Conservation (phyloP, 2,329 filamentous ascomycete genomes). For the Pestalotiopsis sp. region DNA sequence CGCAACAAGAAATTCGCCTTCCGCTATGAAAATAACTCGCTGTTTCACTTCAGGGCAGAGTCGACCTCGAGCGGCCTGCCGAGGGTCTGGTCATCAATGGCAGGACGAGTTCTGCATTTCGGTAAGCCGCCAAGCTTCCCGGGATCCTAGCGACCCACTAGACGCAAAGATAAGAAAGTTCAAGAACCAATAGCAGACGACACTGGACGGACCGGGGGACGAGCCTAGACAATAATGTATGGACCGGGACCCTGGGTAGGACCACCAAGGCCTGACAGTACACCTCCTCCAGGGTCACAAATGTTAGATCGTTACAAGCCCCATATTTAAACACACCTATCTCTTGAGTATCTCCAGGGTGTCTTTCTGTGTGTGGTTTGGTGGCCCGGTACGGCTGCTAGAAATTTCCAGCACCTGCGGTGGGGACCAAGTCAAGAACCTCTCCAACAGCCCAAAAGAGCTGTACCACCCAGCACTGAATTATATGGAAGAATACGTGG, state of each 20-base stretch:
- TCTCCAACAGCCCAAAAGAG: too few relatives aligned
- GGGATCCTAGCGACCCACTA: background rate
- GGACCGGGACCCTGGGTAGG: background rate
- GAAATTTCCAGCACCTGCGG: too few relatives aligned
- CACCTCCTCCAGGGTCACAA: too few relatives aligned
- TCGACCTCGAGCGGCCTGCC: background rate
- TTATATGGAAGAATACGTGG: too few relatives aligned
- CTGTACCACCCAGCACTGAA: too few relatives aligned
- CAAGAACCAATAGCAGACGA: conserved; percentile 4
- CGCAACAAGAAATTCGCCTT: background rate
- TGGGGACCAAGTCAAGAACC: too few relatives aligned
- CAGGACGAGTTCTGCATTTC: background rate
- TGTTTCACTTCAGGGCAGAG: background rate
- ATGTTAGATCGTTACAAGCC: too few relatives aligned
- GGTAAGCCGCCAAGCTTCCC: conserved; percentile 8
- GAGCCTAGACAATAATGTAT: background rate
- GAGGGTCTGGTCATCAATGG: background rate
- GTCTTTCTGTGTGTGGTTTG: too few relatives aligned
- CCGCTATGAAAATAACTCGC: background rate
- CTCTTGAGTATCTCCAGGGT: too few relatives aligned
- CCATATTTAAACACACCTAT: too few relatives aligned
- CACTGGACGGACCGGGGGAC: background rate
- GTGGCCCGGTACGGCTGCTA: too few relatives aligned
- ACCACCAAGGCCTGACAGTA: background rate
- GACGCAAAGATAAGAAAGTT: conserved; percentile 12